Percentiles rank a stretch among this genome's conserved stretches.
Conservation (phyloP, 495 filamentous ascomycete genomes). For the Sphaerosporella brunnea region DNA sequence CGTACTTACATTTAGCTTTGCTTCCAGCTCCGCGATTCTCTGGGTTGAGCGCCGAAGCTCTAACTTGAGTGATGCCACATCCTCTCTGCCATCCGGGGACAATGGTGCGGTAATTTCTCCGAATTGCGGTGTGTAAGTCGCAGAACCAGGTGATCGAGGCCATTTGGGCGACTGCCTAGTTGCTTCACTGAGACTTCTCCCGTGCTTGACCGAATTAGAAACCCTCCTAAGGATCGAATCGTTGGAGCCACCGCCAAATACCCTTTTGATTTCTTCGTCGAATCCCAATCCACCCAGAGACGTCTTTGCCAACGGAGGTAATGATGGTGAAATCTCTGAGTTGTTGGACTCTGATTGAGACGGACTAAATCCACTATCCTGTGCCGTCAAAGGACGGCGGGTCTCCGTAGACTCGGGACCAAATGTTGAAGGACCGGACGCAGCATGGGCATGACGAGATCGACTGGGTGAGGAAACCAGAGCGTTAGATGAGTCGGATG, state of each 20-base stretch:
- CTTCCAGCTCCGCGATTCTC: constrained; percentile 65
- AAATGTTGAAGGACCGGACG: constrained; percentile 21
- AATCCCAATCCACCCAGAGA: constrained; percentile 60
- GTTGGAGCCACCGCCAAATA: constrained; percentile 47
- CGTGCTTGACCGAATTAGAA: constrained; percentile 83
- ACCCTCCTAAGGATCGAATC: constrained; percentile 54
- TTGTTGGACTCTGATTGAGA: neutral
- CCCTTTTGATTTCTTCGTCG: constrained; percentile 80
- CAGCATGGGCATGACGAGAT: constrained; percentile 19
- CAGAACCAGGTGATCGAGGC: constrained; percentile 40
- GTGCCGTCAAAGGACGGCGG: constrained; percentile 15
- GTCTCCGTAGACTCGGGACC: constrained; percentile 1
- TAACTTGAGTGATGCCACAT: constrained; percentile 51
- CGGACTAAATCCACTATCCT: constrained; percentile 14
- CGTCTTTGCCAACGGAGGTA: constrained; percentile 20
- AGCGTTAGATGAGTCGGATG: constrained; percentile 18
- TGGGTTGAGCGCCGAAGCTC: constrained; percentile 68
- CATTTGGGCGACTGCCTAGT: no score
- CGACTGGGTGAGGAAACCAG: constrained; percentile 18
- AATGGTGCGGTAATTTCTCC: constrained; percentile 59
- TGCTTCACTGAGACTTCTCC: constrained; percentile 66
- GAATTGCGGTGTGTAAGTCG: constrained; percentile 32
- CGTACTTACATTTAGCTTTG: constrained; percentile 36
- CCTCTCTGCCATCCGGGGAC: constrained; percentile 49
- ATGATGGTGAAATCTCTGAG: constrained; percentile 9